Conservation (phyloP, 371 early-diverging fungal species). For the Mortierella sp. region DNA sequence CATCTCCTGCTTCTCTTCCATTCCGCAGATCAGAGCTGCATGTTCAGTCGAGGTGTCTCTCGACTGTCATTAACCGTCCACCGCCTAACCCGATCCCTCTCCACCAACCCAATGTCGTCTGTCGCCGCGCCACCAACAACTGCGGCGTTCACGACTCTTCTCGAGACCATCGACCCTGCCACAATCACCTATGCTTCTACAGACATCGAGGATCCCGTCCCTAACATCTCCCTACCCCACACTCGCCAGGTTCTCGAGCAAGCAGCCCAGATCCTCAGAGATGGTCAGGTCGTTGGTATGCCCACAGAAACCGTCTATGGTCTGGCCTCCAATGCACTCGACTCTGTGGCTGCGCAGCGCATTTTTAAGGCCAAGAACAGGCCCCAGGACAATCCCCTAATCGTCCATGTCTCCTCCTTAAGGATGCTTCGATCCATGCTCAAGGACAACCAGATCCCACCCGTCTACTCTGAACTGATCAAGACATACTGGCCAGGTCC, state of each 20-base stretch:
- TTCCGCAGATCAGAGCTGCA: slow-evolving; percentile 1
- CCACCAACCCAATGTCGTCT: slow-evolving; percentile 1
- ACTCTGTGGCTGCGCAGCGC: slow-evolving; percentile 75
- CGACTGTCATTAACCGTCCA: slow-evolving; percentile 6
- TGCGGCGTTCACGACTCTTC: slow-evolving; percentile 28
- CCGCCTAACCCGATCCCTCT: slow-evolving; percentile 9
- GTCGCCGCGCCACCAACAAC: background rate
- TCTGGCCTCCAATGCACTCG: slow-evolving; percentile 93
- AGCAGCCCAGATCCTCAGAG: slow-evolving; percentile 59
- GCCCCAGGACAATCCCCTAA: slow-evolving; percentile 99
- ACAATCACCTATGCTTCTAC: slow-evolving; percentile 33
- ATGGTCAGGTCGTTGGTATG: slow-evolving; percentile 86
- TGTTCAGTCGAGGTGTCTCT: slow-evolving; percentile 18
- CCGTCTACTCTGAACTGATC: slow-evolving; percentile 75
- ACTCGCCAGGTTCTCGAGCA: slow-evolving; percentile 55
- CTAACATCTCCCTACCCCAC: slow-evolving; percentile 26
- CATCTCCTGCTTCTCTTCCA: no score
- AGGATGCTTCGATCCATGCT: slow-evolving; percentile 86
- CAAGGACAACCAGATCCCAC: slow-evolving; percentile 68
- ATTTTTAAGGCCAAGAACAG: slow-evolving; percentile 96
- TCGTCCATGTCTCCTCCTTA: slow-evolving; percentile 95
- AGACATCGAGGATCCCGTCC: slow-evolving; percentile 46
- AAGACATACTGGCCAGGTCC: slow-evolving; percentile 98
- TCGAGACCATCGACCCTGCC: slow-evolving; percentile 45
- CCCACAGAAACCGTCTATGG: slow-evolving; percentile 99